Base-by-base conservation (phyloP, 1,284 basidiomycete species). In the Singerocomus rubriflavus region DNA sequence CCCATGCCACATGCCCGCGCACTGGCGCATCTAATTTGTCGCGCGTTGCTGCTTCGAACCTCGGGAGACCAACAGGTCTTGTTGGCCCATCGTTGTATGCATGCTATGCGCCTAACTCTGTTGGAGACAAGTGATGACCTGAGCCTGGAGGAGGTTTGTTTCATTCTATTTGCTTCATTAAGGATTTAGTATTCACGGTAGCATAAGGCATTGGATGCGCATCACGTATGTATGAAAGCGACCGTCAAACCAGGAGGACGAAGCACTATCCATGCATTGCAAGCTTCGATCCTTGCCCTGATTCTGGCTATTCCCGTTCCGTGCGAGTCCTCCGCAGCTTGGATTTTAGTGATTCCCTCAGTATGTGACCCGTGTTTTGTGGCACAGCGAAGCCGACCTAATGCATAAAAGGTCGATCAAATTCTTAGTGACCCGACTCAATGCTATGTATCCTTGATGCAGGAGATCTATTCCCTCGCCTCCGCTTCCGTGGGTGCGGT, bases 391-490 rank as follows among this genome's bases (percentile, higher is more conserved):
- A 16, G 9, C 8, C 32, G 11, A 41, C 35, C 35, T 48, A 13
- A 54, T 14, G n/a, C 6, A 46, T 31, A 13, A 8, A 50, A 58
- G 58, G 35, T 26, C 51, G 52, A 49, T 44, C 47, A 53, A 25
- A 51, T 48, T 31, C 26, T 48, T 3, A 38, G 48, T 6, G 68
- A 71, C 50, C 53, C 65, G 32, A 71, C 65, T 32, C 60, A 68
- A 37, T 71, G 65, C 26, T 90, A 84, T 53, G 71, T 84, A 16
- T 62, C 68, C 21, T 70, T 89, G 42, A 74, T 81, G 66, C 80
- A 83, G 34, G 65, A 69, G 6, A 64, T 90, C 1, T 94, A 94
- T 65, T 67, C 62, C 30, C 60, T 90, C 35, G 80, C 82, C 30
- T 89, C 85, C 57, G 70, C 73, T 38, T 76, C 73, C 29, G 48